phyloP scores from a whole-genome alignment of 2,329 filamentous ascomycete genomes.

The Monosporascus sp. region DNA sequence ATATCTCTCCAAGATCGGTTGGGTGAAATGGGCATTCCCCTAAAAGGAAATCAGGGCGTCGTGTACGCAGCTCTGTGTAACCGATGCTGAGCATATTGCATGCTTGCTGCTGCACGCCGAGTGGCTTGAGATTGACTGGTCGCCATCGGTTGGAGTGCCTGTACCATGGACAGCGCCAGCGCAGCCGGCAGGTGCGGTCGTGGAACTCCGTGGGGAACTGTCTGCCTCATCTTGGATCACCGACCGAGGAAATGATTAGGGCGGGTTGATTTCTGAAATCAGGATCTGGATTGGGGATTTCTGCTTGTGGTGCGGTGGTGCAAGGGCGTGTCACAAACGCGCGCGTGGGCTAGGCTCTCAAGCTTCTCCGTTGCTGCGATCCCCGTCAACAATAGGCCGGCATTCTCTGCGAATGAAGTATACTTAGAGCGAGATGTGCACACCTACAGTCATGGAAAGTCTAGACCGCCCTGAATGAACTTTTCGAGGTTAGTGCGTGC shows the following conservation, averaged over 20 bases:
- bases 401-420: no score
- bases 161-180: no score
- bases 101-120: background rate
- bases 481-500: background rate
- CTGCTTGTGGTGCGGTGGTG: background rate
- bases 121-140: background rate
- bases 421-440: background rate
- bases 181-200: no score
- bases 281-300: background rate
- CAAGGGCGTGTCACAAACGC: background rate
- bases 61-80: background rate
- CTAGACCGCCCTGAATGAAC: background rate
- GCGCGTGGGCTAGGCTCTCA: background rate
- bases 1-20: background rate
- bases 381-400: background rate
- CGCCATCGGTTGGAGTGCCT: background rate
- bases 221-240: no score
- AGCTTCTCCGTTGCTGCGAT: background rate
- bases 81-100: background rate
- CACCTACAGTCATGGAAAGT: background rate
- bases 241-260: no score
- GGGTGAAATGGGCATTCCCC: background rate
- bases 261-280: background rate
- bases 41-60: background rate
- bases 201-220: no score